Percentiles rank a stretch among this genome's conserved stretches.
phyloP scores from a whole-genome alignment of 2,329 filamentous ascomycete genomes.

The Exophiala mesophila region DNA sequence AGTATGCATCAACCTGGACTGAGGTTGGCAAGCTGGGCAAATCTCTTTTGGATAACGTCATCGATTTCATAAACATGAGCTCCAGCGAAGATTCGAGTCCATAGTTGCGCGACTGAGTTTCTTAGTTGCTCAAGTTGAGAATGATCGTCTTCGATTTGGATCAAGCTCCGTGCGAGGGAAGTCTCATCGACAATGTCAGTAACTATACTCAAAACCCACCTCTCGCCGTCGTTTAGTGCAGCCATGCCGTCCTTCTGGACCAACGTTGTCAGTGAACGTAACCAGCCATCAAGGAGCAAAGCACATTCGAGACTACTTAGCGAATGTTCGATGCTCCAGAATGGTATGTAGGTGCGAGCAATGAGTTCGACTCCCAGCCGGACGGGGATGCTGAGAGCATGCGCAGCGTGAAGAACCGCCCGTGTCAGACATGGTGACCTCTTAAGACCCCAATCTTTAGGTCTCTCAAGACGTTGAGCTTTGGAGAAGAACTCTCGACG shows the following conservation, averaged over 20 bases:
- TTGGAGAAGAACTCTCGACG: constrained; percentile 47
- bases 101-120: constrained; percentile 21
- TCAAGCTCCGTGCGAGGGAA: constrained; percentile 2
- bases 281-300: constrained; percentile 39
- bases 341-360: constrained; percentile 36
- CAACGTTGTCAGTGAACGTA: too few relatives aligned
- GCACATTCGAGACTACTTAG: constrained; percentile 38
- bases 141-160: constrained; percentile 3
- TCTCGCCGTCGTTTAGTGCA: constrained; percentile 4
- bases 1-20: constrained; percentile 29
- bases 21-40: not conserved
- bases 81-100: constrained; percentile 26
- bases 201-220: constrained; percentile 16
- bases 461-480: too few relatives aligned
- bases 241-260: constrained; percentile 4
- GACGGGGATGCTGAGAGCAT: constrained; percentile 56
- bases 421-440: constrained; percentile 52
- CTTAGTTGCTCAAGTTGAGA: constrained; percentile 18
- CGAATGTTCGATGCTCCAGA: constrained; percentile 39
- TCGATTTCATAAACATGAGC: constrained; percentile 14
- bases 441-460: constrained; percentile 53
- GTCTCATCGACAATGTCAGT: constrained; percentile 24
- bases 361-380: constrained; percentile 38
- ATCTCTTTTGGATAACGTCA: constrained; percentile 5
- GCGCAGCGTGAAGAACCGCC: constrained; percentile 62